Evolutionary conservation across 352 stramenopile genomes (phyloP).

Genomic region (Phytophthora vignae): DNA sequence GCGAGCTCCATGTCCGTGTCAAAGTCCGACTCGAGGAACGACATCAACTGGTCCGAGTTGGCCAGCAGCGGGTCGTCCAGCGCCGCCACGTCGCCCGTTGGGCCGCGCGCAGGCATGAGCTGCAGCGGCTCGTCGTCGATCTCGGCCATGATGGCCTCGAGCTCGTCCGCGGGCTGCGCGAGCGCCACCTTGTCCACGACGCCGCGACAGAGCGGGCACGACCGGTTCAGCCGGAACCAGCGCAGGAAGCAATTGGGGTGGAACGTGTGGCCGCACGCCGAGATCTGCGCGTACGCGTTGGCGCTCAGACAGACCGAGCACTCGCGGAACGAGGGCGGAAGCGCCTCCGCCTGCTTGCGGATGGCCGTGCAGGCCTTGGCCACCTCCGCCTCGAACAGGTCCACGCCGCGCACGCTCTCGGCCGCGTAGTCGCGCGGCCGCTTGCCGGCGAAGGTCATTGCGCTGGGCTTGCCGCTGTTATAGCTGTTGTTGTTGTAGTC

Average conservation of each 20-base stretch:
- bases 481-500: conserved; percentile 5
- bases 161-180: conserved; percentile 60
- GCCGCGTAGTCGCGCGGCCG: conserved; percentile 36
- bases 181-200: conserved; percentile 68
- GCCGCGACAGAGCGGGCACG: conserved; percentile 77
- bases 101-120: conserved; percentile 22
- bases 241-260: conserved; percentile 81
- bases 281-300: conserved; percentile 80
- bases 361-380: conserved; percentile 65
- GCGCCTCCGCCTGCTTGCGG: conserved; percentile 44
- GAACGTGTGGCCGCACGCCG: conserved; percentile 78
- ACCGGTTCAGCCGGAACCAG: conserved; percentile 80
- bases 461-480: conserved; percentile 3
- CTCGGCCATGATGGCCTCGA: conserved; percentile 83
- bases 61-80: conserved; percentile 48
- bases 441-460: conserved; percentile 41
- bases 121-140: conserved; percentile 62
- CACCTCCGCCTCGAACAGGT: conserved; percentile 74
- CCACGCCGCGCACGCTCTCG: conserved; percentile 41
- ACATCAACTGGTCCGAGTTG: conserved; percentile 57
- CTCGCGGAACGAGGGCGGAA: conserved; percentile 70
- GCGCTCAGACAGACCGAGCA: conserved; percentile 79
- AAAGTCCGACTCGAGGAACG: conserved; percentile 63
- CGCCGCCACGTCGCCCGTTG: conserved; percentile 25
- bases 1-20: conserved; percentile 78